phyloP scores from a whole-genome alignment of 2,329 filamentous ascomycete species.

The Cladobotryum protrusum region DNA sequence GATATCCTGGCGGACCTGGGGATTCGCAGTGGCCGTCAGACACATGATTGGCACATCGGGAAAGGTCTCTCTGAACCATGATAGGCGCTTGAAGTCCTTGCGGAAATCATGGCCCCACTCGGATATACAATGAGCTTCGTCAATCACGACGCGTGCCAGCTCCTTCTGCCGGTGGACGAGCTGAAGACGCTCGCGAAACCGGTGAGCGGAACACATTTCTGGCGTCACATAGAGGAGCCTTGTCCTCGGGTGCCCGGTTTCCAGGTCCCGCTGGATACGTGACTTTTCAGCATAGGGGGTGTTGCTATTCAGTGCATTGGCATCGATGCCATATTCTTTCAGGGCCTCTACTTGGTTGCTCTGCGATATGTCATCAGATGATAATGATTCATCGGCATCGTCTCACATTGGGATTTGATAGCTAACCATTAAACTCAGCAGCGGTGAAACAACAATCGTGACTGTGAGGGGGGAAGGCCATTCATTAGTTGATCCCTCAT shows the following conservation, averaged over 20 bases:
- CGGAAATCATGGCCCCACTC: slow-evolving; percentile 98
- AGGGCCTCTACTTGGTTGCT: slow-evolving; percentile 89
- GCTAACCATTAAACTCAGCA: slow-evolving; percentile 78
- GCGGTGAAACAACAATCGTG: slow-evolving; percentile 82
- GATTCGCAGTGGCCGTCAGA: slow-evolving; percentile 84
- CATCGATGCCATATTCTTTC: slow-evolving; percentile 65
- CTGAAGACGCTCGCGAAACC: slow-evolving; percentile 68
- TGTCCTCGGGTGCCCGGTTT: slow-evolving; percentile 77
- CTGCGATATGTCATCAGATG: slow-evolving; percentile 35
- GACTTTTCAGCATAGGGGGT: slow-evolving; percentile 60
- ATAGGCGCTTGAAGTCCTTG: slow-evolving; percentile 80
- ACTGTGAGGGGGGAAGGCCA: slow-evolving; percentile 42
- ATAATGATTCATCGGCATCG: not conserved
- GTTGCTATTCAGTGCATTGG: slow-evolving; percentile 81
- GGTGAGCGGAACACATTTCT: slow-evolving; percentile 72
- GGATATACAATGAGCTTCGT: slow-evolving; percentile 94
- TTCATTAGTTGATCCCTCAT: slow-evolving; percentile 12
- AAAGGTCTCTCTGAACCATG: slow-evolving; percentile 77
- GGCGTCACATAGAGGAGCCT: slow-evolving; percentile 90
- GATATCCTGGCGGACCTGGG: slow-evolving; percentile 74
- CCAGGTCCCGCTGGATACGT: slow-evolving; percentile 71
- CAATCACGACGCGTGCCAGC: slow-evolving; percentile 80
- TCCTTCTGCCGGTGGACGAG: slow-evolving; percentile 74
- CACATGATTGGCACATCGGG: slow-evolving; percentile 87
- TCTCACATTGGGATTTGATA: slow-evolving; percentile 3